Evolutionary conservation across 768 basidiomycete species (phyloP), one percentile per base, ranked within the genome.

Genomic region (Austroboletus eburneus): DNA sequence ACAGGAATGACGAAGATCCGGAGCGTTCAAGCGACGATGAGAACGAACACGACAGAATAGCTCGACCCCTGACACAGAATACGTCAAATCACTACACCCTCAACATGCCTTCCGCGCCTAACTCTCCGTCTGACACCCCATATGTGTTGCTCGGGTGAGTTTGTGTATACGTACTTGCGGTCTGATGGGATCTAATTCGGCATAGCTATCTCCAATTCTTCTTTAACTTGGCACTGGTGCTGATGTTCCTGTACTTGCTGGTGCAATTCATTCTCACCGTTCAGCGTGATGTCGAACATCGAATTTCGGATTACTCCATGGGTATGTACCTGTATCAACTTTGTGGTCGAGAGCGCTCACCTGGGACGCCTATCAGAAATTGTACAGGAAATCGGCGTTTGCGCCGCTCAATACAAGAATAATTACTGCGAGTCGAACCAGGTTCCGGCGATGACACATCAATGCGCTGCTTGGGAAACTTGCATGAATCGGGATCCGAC

Each of bases 401-500:
- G 95, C 69, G 78, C 89, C 4, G 68, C 82, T 18, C 78, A 85
- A 46, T 87, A 85, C 74, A 82, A 82, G 64, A 79, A 82, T 50
- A 97, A 96, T 66, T 74, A 85, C 18, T 97, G 95, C 66, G 81
- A 79, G 34, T 62, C 62, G 17, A 82, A 77, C 55, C 77, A 87
- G 25, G 77, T 95, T 12, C 96, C 95, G 25, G 91, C 89, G 13
- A 88, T 98, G 87, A 76, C 81, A 38, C 79, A 80, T 34, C 85
- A 87, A 64, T 99, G 95, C 66, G 77, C 77, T 39, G 79, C 78
- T 50, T 98, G 95, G 95, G 89, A 95, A 61, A 79, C 80, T 5
- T 97, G 93, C 63, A 95, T 96, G 94, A 85, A 87, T 68, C 84
- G 90, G 49, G 94, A 97, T 72, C 91, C 94, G 45, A 82, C 84